A percentile compares a stretch with the other conserved stretches of the same genome.
Evolutionary conservation across 169 alveolate genomes (phyloP).

Genomic region (Cryptosporidium bovis): DNA sequence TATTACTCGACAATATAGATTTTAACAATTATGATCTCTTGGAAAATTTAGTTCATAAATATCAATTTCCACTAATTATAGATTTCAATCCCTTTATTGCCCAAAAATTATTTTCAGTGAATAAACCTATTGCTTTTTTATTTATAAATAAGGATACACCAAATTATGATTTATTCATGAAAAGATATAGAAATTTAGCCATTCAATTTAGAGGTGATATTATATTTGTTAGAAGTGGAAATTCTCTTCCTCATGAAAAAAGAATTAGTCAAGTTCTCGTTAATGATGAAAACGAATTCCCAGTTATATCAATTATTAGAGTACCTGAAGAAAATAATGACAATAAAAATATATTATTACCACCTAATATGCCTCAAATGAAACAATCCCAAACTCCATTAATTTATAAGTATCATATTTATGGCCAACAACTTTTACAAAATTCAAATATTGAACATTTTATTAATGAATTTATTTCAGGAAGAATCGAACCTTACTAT

Average conservation of each 20-base stretch:
- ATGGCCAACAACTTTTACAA: constrained; percentile 19
- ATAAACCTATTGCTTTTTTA: constrained; percentile 32
- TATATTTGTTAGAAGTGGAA: constrained; percentile 33
- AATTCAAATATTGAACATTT: constrained; percentile 47
- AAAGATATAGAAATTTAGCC: constrained; percentile 29
- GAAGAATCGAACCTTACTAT: constrained; percentile 61
- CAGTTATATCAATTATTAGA: constrained; percentile 37
- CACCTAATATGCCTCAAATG: constrained; percentile 41
- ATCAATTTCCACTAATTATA: constrained; percentile 54
- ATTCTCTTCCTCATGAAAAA: constrained; percentile 46
- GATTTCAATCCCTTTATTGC: constrained; percentile 55
- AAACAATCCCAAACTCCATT: constrained; percentile 58
- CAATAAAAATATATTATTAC: constrained; percentile 3
- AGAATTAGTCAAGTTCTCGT: constrained; percentile 62
- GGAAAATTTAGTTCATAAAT: constrained; percentile 27
- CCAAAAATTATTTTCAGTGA: constrained; percentile 40
- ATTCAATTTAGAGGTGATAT: constrained; percentile 57
- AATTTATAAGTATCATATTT: constrained; percentile 17
- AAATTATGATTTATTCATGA: constrained; percentile 11
- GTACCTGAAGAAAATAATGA: constrained; percentile 14
- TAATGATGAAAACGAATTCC: constrained; percentile 24
- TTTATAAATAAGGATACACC: constrained; percentile 19
- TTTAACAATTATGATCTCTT: constrained; percentile 18
- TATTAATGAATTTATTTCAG: constrained; percentile 55
- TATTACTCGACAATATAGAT: constrained; percentile 10